Base-by-base conservation (phyloP, 257 asterid species). In the Vinca minor region DNA sequence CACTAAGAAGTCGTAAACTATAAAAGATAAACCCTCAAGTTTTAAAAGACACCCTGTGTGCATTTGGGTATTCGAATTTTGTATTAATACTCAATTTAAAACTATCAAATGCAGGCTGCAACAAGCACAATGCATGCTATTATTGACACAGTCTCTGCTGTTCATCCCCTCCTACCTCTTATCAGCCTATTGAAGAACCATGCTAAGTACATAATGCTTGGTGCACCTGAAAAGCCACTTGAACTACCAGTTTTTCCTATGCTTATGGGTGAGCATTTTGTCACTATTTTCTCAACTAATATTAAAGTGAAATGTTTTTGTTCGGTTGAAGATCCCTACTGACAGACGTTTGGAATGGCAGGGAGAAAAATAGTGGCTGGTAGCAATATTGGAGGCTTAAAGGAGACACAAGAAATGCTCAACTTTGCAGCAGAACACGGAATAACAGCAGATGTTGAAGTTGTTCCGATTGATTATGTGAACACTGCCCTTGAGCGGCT, bases 321-420 rank as follows among this genome's bases (percentile, higher is more conserved):
- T 8, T 4, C 8, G 10, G 11, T 4, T 4, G 42, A 38, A 38
- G 12, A 14, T 34, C 15, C 25, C 11, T 29, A 14, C 5, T 62
- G 57, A 52, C 4, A 14, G 0, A 1, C 15, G 2, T 34, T 34
- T 48, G 32, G 8, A 53, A 53, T 44, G 52, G 44, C 66, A 74
- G 73, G 79, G 26, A 54, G 79, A 39, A 74, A 65, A 63, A 28
- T 70, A 49, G 62, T 74, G 32, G 76, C 72, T 1, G 79, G 79
- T 21, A 74, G 79, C 50, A 29, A 5, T 29, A 65, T 61, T 56
- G 79, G 79, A 34, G 79, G 79, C 9, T 10, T 74, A 0, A 70
- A 70, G 52, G 79, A 74, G 70, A 74, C 79, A 0, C 67, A 70
- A 74, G 79, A 74, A 44, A 70, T 74, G 76, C 59, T 74, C 5